Evolutionary conservation across 257 asterid genomes (phyloP).

Genomic region (Capsicum chinense): DNA sequence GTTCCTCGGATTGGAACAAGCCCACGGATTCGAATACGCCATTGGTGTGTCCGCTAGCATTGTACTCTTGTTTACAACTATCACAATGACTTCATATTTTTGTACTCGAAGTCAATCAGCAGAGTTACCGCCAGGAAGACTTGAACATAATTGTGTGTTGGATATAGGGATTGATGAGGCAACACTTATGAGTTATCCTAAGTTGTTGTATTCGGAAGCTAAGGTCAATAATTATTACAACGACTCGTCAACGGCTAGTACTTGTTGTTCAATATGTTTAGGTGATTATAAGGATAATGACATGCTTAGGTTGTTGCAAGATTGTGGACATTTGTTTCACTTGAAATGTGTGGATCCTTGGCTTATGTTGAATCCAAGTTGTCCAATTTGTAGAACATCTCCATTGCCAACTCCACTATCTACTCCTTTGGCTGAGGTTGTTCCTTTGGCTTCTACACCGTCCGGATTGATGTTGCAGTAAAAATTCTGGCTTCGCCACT

Average conservation of each 20-base stretch:
- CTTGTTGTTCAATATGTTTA: slow-evolving; percentile 77
- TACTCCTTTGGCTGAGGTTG: slow-evolving; percentile 88
- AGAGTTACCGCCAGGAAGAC: background rate
- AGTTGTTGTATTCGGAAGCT: slow-evolving; percentile 66
- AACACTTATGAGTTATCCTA: slow-evolving; percentile 68
- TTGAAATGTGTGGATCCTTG: slow-evolving; percentile 84
- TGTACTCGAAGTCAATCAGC: slow-evolving; percentile 58
- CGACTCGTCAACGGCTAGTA: slow-evolving; percentile 54
- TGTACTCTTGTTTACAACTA: slow-evolving; percentile 75
- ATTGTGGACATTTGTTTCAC: slow-evolving; percentile 85
- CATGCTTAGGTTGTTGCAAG: slow-evolving; percentile 66
- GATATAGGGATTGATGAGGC: slow-evolving; percentile 75
- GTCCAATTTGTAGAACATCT: slow-evolving; percentile 90
- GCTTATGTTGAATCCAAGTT: slow-evolving; percentile 85
- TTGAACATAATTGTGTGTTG: background rate
- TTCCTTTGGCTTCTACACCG: slow-evolving; percentile 68
- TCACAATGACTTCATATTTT: slow-evolving; percentile 72
- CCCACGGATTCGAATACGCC: slow-evolving; percentile 84
- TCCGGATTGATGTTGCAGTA: background rate
- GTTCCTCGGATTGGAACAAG: slow-evolving; percentile 51
- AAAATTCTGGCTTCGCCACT: background rate
- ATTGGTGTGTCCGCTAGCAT: slow-evolving; percentile 80
- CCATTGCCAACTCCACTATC: slow-evolving; percentile 78
- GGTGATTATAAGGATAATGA: slow-evolving; percentile 71
- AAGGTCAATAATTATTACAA: slow-evolving; percentile 42